Percentiles rank a stretch among this genome's conserved stretches.
Evolutionary conservation across 257 asterid species (phyloP).

Genomic region (Ballota nigra): DNA sequence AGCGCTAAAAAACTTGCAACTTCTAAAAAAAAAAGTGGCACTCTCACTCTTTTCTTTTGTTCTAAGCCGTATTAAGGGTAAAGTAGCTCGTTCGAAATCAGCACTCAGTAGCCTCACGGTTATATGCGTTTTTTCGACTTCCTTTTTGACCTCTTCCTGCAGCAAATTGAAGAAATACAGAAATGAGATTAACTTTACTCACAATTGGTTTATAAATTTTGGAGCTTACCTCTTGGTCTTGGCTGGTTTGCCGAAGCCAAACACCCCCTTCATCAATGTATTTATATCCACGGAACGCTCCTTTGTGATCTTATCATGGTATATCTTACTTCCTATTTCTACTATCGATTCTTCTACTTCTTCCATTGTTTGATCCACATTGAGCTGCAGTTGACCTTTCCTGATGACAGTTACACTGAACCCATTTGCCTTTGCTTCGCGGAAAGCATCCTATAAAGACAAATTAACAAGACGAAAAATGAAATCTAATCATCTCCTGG

Average conservation of each 20-base stretch:
- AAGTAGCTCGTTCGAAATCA: neutral
- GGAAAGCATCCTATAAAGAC: slow-evolving; percentile 75
- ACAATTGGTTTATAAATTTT: neutral
- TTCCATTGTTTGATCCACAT: slow-evolving; percentile 79
- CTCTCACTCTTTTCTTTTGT: neutral
- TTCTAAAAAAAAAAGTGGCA: neutral
- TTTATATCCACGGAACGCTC: slow-evolving; percentile 70
- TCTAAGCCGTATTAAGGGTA: neutral
- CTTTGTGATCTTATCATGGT: slow-evolving; percentile 72
- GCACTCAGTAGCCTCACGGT: slow-evolving; percentile 25
- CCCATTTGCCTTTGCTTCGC: slow-evolving; percentile 85
- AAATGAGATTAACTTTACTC: neutral
- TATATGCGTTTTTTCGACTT: slow-evolving; percentile 38
- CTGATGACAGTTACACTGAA: slow-evolving; percentile 86
- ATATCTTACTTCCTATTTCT: slow-evolving; percentile 84
- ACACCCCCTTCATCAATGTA: slow-evolving; percentile 80
- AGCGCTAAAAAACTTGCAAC: neutral
- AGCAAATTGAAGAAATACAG: neutral
- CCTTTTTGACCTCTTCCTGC: neutral
- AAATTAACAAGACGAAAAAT: neutral
- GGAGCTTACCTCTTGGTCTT: slow-evolving; percentile 50
- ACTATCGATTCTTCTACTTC: slow-evolving; percentile 79
- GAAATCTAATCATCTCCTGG: neutral
- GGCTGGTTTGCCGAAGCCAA: slow-evolving; percentile 53
- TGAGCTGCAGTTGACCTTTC: slow-evolving; percentile 78